Base-by-base conservation (phyloP, 805 yeast species). In the Wickerhamomyces chaumierensis region DNA sequence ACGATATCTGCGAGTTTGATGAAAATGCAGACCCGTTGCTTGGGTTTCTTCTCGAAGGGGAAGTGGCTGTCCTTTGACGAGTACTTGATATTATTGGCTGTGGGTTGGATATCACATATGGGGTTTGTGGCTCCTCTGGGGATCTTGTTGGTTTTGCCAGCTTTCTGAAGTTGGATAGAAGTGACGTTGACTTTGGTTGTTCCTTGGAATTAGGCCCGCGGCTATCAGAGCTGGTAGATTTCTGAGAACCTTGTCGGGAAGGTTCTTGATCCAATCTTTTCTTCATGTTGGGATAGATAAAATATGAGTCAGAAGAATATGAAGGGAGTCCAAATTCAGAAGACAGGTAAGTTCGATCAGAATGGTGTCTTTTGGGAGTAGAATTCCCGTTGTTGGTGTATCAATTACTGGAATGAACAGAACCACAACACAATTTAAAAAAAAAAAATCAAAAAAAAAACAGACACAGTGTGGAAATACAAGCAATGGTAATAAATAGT, bases 131-230 rank as follows among this genome's bases (percentile, higher is more conserved):
- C 16, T 49, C 51, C 14, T 34, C 36, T 18, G 37, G 40, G 2
- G 43, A 29, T 13, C 35, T 40, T n/a, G 46, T 35, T 6, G 42
- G 36, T 32, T 43, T 42, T 3, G 57, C 51, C 7, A 53, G 39
- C 37, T 53, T 53, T 23, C 55, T 50, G 35, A 53, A 44, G 34
- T 53, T 53, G 9, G 53, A 49, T 7, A 53, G 48, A 35, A 53
- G 43, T 5, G 57, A 51, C 20, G 40, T 46, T 16, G 48, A 34
- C 23, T 50, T 44, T 19, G 48, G 25, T 19, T 36, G 43, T 18
- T 35, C 33, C 20, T 18, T 38, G 29, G 16, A 14, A 33, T 33
- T 34, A 19, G 38, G 15, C 16, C 18, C 18, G 11, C 15, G 33
- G 18, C 12, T 34, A n/a, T 39, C 39, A 17, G 39, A 34, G 4